Percentiles rank a stretch among this genome's conserved stretches.
phyloP scores from a whole-genome alignment of 2,329 filamentous ascomycete species.

The Amphichorda felina region DNA sequence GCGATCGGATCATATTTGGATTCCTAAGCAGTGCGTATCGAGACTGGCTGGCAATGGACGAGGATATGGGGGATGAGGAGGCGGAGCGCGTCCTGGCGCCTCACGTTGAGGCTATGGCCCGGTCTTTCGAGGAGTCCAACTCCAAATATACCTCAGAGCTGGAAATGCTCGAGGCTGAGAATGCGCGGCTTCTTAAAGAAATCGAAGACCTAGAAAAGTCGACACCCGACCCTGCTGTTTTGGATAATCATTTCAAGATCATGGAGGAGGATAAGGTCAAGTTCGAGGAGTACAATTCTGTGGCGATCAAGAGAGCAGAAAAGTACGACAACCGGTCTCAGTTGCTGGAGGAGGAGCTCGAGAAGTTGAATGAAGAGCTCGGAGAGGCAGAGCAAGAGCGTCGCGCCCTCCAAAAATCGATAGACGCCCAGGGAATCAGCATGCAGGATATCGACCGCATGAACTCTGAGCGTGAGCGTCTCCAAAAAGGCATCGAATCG shows the following conservation, averaged over 20 bases:
- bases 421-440: conserved; percentile 88
- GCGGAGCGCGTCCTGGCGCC: conserved; percentile 68
- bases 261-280: conserved; percentile 91
- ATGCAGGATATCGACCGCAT: conserved; percentile 99
- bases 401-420: conserved; percentile 64
- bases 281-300: conserved; percentile 87
- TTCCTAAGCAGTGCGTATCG: conserved; percentile 85
- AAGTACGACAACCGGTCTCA: conserved; percentile 76
- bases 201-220: conserved; percentile 84
- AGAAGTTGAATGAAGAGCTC: conserved; percentile 64
- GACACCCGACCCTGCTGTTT: conserved; percentile 67
- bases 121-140: conserved; percentile 76
- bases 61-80: conserved; percentile 78
- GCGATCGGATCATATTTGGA: conserved; percentile 87
- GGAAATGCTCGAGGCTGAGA: conserved; percentile 75
- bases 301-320: conserved; percentile 72
- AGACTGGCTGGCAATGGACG: conserved; percentile 88
- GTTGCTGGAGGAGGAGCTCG: conserved; percentile 76
- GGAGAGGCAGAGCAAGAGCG: conserved; percentile 75
- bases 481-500: conserved; percentile 79
- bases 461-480: conserved; percentile 85
- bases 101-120: conserved; percentile 79
- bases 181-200: conserved; percentile 67
- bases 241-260: conserved; percentile 85
- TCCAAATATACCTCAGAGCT: conserved; percentile 76